A percentile compares a stretch with the other conserved stretches of the same genome.
phyloP scores from a whole-genome alignment of 2,329 filamentous ascomycete genomes.

The Davidsoniella neocaledoniae region DNA sequence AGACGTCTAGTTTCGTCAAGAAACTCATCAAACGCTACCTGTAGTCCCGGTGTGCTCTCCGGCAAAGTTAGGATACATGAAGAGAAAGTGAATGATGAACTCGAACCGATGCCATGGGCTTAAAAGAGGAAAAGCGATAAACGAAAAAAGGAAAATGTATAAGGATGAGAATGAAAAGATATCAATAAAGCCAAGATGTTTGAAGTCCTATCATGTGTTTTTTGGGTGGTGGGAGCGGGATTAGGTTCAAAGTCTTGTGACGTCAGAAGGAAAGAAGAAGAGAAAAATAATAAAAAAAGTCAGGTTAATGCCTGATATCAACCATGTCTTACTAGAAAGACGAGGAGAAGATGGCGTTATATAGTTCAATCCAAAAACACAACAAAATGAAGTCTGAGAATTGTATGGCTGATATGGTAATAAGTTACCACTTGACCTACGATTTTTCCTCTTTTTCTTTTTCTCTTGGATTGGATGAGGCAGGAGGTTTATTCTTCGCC shows the following conservation, averaged over 20 bases:
- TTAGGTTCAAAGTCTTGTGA: too few relatives aligned
- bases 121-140: not conserved
- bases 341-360: not conserved
- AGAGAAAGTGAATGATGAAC: too few relatives aligned
- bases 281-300: not conserved
- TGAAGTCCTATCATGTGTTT: too few relatives aligned
- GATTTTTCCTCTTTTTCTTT: not conserved
- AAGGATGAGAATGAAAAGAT: not conserved
- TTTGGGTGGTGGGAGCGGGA: too few relatives aligned
- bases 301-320: too few relatives aligned
- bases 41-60: too few relatives aligned
- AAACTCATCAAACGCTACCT: not conserved
- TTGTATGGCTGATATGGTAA: too few relatives aligned
- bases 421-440: not conserved
- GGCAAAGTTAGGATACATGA: too few relatives aligned
- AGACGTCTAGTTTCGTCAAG: not conserved
- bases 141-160: not conserved
- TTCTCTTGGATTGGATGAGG: conserved; percentile 6
- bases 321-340: too few relatives aligned
- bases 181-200: not conserved
- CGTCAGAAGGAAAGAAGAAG: not conserved
- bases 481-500: conserved; percentile 42
- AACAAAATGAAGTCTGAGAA: not conserved
- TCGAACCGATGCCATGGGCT: too few relatives aligned
- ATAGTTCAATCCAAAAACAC: not conserved